Percentiles rank a stretch among this genome's conserved stretches.
phyloP scores from a whole-genome alignment of 2,329 filamentous ascomycete species.

The Beauveria australis region DNA sequence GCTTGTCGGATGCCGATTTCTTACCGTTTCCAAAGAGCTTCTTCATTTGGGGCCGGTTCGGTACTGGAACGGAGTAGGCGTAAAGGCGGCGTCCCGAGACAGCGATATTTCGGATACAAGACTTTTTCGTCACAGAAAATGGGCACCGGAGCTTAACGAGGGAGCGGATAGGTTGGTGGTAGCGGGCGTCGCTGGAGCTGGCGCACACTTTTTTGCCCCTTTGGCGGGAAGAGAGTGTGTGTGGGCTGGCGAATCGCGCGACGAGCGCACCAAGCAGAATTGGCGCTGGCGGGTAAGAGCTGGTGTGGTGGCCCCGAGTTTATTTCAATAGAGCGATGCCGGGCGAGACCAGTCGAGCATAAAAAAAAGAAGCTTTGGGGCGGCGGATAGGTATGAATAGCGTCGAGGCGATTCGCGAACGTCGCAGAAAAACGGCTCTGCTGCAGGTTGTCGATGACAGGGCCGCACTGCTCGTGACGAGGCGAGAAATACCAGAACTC shows the following conservation, averaged over 20 bases:
- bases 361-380: conserved; percentile 4
- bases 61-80: conserved; percentile 11
- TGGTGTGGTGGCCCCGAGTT: background rate
- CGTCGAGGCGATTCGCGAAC: background rate
- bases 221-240: conserved; percentile 2
- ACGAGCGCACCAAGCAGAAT: background rate
- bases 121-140: conserved; percentile 4
- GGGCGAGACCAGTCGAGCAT: background rate
- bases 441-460: background rate
- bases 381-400: conserved; percentile 1
- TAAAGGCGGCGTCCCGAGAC: conserved; percentile 10
- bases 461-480: background rate
- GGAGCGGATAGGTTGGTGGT: background rate
- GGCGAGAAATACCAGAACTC: background rate
- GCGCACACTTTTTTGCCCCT: conserved; percentile 6
- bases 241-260: conserved; percentile 5
- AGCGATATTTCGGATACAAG: conserved; percentile 10
- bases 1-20: conserved; percentile 31
- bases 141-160: background rate
- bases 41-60: conserved; percentile 37
- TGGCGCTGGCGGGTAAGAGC: background rate
- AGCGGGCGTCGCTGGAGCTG: background rate
- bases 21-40: conserved; percentile 40
- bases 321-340: conserved; percentile 5
- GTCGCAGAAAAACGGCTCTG: background rate